Evolutionary conservation across 805 yeast species (phyloP).

Genomic region (Isabelozyma pseudorhagii): DNA sequence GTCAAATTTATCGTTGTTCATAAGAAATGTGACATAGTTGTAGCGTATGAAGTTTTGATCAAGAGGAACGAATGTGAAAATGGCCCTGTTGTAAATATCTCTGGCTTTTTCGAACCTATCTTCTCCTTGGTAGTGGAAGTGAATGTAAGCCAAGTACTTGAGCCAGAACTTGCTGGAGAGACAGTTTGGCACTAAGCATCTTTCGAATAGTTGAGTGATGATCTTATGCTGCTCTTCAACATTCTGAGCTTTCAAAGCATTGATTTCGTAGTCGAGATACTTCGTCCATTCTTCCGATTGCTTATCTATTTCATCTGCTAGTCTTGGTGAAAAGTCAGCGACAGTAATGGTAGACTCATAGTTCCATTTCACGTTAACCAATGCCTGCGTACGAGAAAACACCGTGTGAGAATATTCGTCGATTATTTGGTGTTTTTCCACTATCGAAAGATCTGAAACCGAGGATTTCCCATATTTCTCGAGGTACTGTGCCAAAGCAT

Average conservation of each 20-base stretch:
- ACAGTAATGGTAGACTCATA: constrained; percentile 65
- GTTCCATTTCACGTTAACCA: constrained; percentile 63
- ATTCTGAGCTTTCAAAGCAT: constrained; percentile 14
- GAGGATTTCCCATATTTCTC: constrained; percentile 17
- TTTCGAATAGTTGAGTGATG: constrained; percentile 56
- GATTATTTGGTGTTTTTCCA: constrained; percentile 38
- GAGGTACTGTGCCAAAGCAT: constrained; percentile 15
- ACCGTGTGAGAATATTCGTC: constrained; percentile 43
- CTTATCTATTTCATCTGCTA: constrained; percentile 27
- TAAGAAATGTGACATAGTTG: constrained; percentile 21
- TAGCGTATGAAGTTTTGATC: constrained; percentile 20
- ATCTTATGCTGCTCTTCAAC: constrained; percentile 17
- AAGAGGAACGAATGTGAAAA: constrained; percentile 35
- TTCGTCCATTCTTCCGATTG: constrained; percentile 56
- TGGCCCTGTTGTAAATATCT: constrained; percentile 51
- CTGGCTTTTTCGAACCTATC: constrained; percentile 28
- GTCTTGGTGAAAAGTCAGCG: constrained; percentile 50
- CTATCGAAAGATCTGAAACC: constrained; percentile 24
- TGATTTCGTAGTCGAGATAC: constrained; percentile 58
- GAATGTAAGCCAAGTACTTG: constrained; percentile 55
- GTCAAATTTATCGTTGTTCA: constrained; percentile 13
- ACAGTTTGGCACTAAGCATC: constrained; percentile 72
- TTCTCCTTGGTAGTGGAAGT: constrained; percentile 11
- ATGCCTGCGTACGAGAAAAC: constrained; percentile 45
- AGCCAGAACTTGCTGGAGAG: constrained; percentile 63